These are phyloP conservation scores for Gaertneriomyces semiglobifer DNA, from an alignment of 192 early-diverging fungal genomes.

Conservation along the genomic window DNA sequence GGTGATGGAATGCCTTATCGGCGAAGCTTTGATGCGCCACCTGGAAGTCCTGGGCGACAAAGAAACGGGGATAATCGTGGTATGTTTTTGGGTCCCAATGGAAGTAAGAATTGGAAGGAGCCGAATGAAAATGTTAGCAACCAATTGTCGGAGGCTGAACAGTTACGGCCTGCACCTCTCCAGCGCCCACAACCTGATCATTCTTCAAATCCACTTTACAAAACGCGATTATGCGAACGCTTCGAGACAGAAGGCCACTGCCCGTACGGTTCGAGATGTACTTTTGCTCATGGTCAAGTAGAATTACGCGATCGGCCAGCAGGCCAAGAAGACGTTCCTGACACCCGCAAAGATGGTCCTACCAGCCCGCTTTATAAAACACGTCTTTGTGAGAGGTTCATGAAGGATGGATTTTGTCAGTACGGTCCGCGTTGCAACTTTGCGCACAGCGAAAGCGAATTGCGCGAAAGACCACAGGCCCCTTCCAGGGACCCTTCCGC, in stretches of 20 bases:
- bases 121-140: not conserved
- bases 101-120: not conserved
- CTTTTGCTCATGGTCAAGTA: slow-evolving; percentile 68
- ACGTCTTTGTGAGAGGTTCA: slow-evolving; percentile 74
- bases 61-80: not conserved
- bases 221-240: slow-evolving; percentile 81
- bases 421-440: slow-evolving; percentile 87
- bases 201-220: slow-evolving; percentile 76
- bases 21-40: slow-evolving; percentile 1
- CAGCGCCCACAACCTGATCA: slow-evolving; percentile 1
- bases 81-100: slow-evolving; percentile 2
- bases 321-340: slow-evolving; percentile 17
- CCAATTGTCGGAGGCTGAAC: not conserved
- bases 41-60: slow-evolving; percentile 3
- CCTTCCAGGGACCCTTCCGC: too few species aligned
- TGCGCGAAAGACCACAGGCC: slow-evolving; percentile 42
- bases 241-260: slow-evolving; percentile 74
- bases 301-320: slow-evolving; percentile 62
- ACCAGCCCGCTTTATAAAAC: slow-evolving; percentile 80
- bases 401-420: slow-evolving; percentile 60
- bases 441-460: slow-evolving; percentile 52
- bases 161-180: not conserved
- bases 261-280: slow-evolving; percentile 67
- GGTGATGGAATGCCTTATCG: not conserved
- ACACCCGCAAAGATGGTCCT: slow-evolving; percentile 25